Base-by-base conservation (phyloP, 257 asterid genomes). In the Forsythia suspensa region DNA sequence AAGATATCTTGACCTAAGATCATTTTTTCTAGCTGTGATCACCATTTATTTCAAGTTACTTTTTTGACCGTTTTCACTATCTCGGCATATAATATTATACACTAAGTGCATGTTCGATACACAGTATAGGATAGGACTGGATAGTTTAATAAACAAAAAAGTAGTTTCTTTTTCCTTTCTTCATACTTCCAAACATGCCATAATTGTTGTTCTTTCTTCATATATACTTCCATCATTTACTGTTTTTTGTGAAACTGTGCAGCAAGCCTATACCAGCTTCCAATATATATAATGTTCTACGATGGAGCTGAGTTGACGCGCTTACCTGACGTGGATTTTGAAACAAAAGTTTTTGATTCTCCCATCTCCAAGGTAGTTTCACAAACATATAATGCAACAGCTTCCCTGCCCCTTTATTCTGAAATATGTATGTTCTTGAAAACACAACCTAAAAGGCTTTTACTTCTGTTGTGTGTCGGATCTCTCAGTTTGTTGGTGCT, bases 211-310 rank as follows among this genome's bases (percentile, higher is more conserved):
- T 78, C 74, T 78, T 69, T 29, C 63, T 76, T 13, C 40, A 11
- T 72, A 15, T 70, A 13, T 48, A 59, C 70, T 57, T 15, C 55
- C 63, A 67, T 70, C 57, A 77, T 78, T 84, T 71, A 82, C 77
- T 76, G 20, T 67, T 83, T 83, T 75, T 80, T 77, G 76, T 15
- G 36, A 51, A 75, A 72, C 59, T 76, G 63, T 16, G 52, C 90
- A 95, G 98, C 86, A 80, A 85, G 92, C 88, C 87, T 91, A 46
- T 91, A 85, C 84, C 97, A 93, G 82, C 95, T 95, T 79, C 99
- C 97, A 15, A 79, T 80, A 0, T 92, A 92, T 77, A 84, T 90
- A 80, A 76, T 93, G 83, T 95, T 91, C 84, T 94, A 86, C 65
- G 92, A 92, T 82, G 98, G 95, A 77, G 82, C 73, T 66, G 92